These are phyloP conservation scores for Jatropha podagrica DNA, from an alignment of 441 rosid species.

Conservation along the genomic window DNA sequence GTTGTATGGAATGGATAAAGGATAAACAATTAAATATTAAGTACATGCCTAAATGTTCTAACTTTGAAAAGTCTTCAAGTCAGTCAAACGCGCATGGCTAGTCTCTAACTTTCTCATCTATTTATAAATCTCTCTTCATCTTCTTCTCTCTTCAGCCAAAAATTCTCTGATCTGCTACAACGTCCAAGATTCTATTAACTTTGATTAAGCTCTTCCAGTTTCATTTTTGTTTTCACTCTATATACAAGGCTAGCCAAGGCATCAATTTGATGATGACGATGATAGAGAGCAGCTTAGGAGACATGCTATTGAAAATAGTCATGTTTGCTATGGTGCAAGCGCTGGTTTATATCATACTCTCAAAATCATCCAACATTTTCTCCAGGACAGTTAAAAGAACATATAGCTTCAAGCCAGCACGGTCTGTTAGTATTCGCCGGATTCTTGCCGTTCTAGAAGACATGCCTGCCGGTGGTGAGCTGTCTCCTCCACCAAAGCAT, in stretches of 20 bases:
- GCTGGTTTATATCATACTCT: slow-evolving; percentile 53
- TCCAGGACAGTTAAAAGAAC: slow-evolving; percentile 37
- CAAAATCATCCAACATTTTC: slow-evolving; percentile 57
- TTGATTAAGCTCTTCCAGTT: not conserved
- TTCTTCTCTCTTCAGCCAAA: not conserved
- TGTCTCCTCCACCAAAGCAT: slow-evolving; percentile 32
- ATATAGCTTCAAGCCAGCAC: slow-evolving; percentile 41
- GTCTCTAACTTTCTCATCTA: not conserved
- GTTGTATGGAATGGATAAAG: not conserved
- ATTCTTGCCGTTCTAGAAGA: slow-evolving; percentile 45
- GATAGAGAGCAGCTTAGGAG: slow-evolving; percentile 33
- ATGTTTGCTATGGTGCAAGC: slow-evolving; percentile 49
- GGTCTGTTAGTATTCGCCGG: slow-evolving; percentile 47
- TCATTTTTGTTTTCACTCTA: too few species aligned
- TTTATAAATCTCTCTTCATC: not conserved
- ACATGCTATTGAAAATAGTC: slow-evolving; percentile 41
- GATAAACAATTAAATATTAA: not conserved
- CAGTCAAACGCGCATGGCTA: slow-evolving; percentile 16
- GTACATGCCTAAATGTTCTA: not conserved
- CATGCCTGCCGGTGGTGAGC: slow-evolving; percentile 41
- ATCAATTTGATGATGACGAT: slow-evolving; percentile 1
- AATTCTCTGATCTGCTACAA: not conserved
- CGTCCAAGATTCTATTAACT: not conserved
- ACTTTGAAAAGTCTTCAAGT: not conserved
- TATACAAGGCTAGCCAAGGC: too few species aligned